A percentile compares a stretch with the other conserved stretches of the same genome.
Evolutionary conservation across 768 basidiomycete species (phyloP).

Genomic region (Phanerochaete sordida): DNA sequence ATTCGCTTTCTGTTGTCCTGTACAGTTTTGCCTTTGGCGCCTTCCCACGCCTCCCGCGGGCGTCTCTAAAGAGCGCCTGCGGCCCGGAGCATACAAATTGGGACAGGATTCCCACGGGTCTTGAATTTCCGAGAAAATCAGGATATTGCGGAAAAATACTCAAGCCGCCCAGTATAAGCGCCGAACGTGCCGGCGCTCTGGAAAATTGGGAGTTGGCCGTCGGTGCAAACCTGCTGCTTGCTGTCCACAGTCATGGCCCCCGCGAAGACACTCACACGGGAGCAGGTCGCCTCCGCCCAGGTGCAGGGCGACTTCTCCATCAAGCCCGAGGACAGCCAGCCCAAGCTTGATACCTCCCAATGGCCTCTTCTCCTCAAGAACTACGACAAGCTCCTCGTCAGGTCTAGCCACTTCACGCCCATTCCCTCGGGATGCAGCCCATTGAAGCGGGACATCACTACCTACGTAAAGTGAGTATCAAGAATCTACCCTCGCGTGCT

Average conservation of each 20-base stretch:
- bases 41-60: constrained; percentile 20
- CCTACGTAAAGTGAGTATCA: constrained; percentile 77
- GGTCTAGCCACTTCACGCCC: constrained; percentile 97
- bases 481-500: not conserved
- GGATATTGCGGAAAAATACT: constrained; percentile 3
- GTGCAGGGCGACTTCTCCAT: constrained; percentile 74
- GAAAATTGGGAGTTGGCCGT: constrained; percentile 5
- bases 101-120: not conserved
- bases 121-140: not conserved
- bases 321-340: constrained; percentile 71
- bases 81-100: not conserved
- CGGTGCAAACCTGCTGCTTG: not conserved
- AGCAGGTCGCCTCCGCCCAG: constrained; percentile 73
- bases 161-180: not conserved
- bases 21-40: constrained; percentile 38
- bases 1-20: constrained; percentile 34
- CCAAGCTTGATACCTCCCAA: constrained; percentile 88
- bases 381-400: constrained; percentile 93
- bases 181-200: not conserved
- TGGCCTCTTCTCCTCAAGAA: constrained; percentile 99
- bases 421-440: constrained; percentile 94
- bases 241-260: constrained; percentile 37
- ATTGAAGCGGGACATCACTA: constrained; percentile 87
- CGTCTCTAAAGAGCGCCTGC: not conserved
- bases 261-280: constrained; percentile 46